Percentiles rank a stretch among this genome's conserved stretches.
phyloP scores from a whole-genome alignment of 352 stramenopile genomes.

The Phytophthora sansomeana region DNA sequence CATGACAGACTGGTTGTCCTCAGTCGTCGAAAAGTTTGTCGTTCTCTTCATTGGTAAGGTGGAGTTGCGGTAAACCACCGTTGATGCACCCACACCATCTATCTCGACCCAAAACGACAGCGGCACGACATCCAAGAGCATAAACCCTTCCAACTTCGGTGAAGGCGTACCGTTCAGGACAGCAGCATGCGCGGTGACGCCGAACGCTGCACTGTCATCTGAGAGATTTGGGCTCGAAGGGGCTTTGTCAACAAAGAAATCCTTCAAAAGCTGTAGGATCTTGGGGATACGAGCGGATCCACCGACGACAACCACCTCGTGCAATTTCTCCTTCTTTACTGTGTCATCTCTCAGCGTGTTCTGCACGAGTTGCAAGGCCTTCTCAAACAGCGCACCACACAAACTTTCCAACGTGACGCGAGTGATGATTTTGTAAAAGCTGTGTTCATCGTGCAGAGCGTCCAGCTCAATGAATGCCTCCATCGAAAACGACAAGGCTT shows the following conservation, averaged over 20 bases:
- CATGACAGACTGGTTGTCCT: constrained; percentile 3
- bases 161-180: neutral
- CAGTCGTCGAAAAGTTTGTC: constrained; percentile 1
- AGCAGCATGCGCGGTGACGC: neutral
- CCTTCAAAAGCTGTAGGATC: neutral
- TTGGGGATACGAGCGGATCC: constrained; percentile 4
- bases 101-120: constrained; percentile 8
- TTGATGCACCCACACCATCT: neutral
- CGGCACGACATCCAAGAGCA: constrained; percentile 8
- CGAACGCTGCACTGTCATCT: neutral
- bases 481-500: neutral
- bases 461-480: constrained; percentile 4
- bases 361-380: constrained; percentile 1
- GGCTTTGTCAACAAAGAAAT: constrained; percentile 2
- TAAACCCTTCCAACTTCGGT: neutral
- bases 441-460: neutral
- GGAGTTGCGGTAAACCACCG: constrained; percentile 5
- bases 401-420: neutral
- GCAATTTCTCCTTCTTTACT: neutral
- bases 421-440: constrained; percentile 1
- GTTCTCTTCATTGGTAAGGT: constrained; percentile 8
- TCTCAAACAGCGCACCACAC: neutral
- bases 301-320: constrained; percentile 4
- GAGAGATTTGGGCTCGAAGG: neutral
- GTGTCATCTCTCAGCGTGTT: constrained; percentile 4